These are phyloP conservation scores for Diaporthe caulivora DNA, from an alignment of 2,329 filamentous ascomycete species.

Conservation along the genomic window DNA sequence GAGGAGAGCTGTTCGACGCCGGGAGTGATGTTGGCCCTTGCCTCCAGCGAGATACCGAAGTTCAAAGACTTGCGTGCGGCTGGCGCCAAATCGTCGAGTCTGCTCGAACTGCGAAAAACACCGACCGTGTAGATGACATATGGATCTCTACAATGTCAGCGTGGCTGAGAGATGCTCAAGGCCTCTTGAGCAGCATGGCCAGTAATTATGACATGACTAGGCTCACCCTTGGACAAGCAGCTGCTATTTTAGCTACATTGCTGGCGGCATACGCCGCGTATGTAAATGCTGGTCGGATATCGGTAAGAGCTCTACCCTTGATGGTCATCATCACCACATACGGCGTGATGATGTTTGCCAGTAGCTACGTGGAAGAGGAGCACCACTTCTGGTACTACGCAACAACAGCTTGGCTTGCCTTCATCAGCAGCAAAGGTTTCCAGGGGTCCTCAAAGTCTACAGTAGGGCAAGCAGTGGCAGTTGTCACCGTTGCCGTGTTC, in stretches of 20 bases:
- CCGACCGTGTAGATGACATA: slow-evolving; percentile 48
- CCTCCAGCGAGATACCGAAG: slow-evolving; percentile 55
- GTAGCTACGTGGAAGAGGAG: slow-evolving; percentile 97
- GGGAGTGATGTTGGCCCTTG: slow-evolving; percentile 44
- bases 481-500: slow-evolving; percentile 65
- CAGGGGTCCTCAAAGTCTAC: slow-evolving; percentile 44
- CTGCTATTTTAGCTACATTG: slow-evolving; percentile 52
- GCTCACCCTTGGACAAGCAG: slow-evolving; percentile 62
- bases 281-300: slow-evolving; percentile 41
- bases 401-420: slow-evolving; percentile 76
- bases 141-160: slow-evolving; percentile 60
- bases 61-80: slow-evolving; percentile 75
- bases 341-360: slow-evolving; percentile 94
- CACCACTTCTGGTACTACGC: slow-evolving; percentile 99
- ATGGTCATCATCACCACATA: slow-evolving; percentile 71
- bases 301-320: slow-evolving; percentile 57
- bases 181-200: slow-evolving; percentile 86
- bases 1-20: slow-evolving; percentile 57
- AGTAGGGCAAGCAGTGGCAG: slow-evolving; percentile 45
- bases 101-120: slow-evolving; percentile 39
- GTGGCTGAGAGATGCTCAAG: slow-evolving; percentile 81
- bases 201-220: slow-evolving; percentile 87
- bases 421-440: slow-evolving; percentile 63
- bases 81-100: slow-evolving; percentile 65
- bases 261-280: slow-evolving; percentile 56